Evolutionary conservation across 495 filamentous ascomycete species (phyloP), one percentile per base, ranked within the genome.

Genomic region (Staphylotrichum tortipilum): DNA sequence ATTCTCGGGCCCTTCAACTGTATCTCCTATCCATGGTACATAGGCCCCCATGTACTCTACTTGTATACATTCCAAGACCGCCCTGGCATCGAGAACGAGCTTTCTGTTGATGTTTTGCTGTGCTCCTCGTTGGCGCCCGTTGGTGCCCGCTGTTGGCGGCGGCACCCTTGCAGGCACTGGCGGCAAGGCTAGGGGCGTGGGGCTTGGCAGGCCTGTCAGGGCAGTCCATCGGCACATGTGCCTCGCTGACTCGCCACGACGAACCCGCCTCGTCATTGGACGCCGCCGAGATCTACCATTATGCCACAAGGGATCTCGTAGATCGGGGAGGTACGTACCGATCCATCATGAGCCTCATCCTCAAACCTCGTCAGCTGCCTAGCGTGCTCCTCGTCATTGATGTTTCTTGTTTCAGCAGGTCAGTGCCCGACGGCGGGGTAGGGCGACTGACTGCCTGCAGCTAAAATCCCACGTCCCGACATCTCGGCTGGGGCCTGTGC

Each of bases 171-270:
- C 1, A 22, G 17, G 24, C 23, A n/a, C 23, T 18, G n/a, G 39
- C 39, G 39, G 39, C n/a, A n/a, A n/a, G n/a, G n/a, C n/a, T n/a
- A n/a, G n/a, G n/a, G n/a, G n/a, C n/a, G n/a, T n/a, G n/a, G n/a
- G 39, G 39, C 39, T 42, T 42, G 39, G 39, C 39, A 24, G 8
- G 24, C 39, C 41, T 64, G 58, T 64, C 58, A 55, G 53, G 53
- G 24, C 43, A 23, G 50, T 50, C 54, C 54, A 49, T 54, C 56
- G 44, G 22, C 49, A 53, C 60, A 65, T 61, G 60, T 65, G 62
- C 47, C 44, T 53, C 31, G 55, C 54, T 63, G 59, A 61, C 62
- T 58, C 55, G 59, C 46, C 26, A 30, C 15, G 23, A 30, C 44
- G 47, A 15, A 23, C 35, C 18, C 40, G 18, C 43, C n/a, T 37